Evolutionary conservation across 225 moss, liverwort and hornwort genomes (phyloP).

Genomic region (Pseudoscleropodium purum): DNA sequence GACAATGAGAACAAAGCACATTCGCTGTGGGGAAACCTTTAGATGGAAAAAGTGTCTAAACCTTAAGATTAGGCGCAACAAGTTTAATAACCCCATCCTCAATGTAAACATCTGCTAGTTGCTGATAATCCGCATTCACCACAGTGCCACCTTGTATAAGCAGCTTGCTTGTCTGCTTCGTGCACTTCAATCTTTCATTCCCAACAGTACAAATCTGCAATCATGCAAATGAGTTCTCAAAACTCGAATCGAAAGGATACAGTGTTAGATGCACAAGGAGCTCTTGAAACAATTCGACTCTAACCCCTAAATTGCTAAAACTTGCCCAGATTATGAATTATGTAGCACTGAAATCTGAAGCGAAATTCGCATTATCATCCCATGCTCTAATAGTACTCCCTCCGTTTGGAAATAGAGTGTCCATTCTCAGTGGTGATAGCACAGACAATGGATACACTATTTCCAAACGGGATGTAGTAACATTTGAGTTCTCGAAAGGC

Average conservation of each 20-base stretch:
- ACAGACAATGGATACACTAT: too few species aligned
- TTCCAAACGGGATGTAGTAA: background rate
- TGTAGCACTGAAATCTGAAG: background rate
- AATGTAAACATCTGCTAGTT: constrained; percentile 75
- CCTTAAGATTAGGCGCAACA: constrained; percentile 73
- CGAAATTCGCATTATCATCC: background rate
- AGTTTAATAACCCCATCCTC: constrained; percentile 76
- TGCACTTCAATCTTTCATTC: constrained; percentile 28
- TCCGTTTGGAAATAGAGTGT: background rate
- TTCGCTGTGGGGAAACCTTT: background rate
- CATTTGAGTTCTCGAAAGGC: background rate
- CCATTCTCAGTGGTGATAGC: too few species aligned
- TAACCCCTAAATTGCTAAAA: background rate
- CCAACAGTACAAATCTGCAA: constrained; percentile 36
- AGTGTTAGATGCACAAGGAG: background rate
- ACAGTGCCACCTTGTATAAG: constrained; percentile 84
- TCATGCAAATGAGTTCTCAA: background rate
- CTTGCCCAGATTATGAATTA: background rate
- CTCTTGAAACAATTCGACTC: background rate
- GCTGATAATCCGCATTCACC: constrained; percentile 81
- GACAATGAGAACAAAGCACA: background rate
- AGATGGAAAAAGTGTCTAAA: background rate
- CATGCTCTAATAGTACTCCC: background rate
- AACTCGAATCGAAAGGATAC: background rate
- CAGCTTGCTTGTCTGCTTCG: constrained; percentile 40